phyloP scores from a whole-genome alignment of 176 grass and related monocot species.

The Lolium perenne region DNA sequence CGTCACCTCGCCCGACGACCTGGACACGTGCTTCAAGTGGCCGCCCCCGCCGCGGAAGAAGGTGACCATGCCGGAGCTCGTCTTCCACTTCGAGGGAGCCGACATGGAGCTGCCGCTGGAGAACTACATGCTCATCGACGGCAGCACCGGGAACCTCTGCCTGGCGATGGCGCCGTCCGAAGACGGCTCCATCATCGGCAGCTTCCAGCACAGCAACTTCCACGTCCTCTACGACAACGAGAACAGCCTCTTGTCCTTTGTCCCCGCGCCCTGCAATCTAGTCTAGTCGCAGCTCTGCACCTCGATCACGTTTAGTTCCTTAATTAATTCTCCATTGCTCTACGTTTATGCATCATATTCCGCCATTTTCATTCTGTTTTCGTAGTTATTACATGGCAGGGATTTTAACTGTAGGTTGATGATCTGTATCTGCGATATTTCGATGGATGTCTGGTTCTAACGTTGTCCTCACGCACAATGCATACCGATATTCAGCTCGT shows the following conservation, averaged over 20 bases:
- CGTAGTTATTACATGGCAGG: not conserved
- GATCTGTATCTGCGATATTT: slow-evolving; percentile 2
- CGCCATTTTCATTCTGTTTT: not conserved
- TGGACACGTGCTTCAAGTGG: slow-evolving; percentile 63
- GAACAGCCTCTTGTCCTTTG: slow-evolving; percentile 60
- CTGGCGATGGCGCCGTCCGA: slow-evolving; percentile 49
- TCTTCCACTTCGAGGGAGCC: slow-evolving; percentile 57
- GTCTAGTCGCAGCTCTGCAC: slow-evolving; percentile 2
- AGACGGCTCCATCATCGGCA: slow-evolving; percentile 58
- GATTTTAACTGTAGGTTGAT: not conserved
- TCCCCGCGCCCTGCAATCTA: slow-evolving; percentile 49
- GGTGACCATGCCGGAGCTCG: slow-evolving; percentile 43
- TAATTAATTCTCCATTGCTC: not conserved
- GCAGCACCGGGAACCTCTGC: slow-evolving; percentile 43
- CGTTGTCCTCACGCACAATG: not conserved
- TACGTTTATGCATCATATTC: slow-evolving; percentile 5
- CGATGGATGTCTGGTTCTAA: not conserved
- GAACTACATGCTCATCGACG: slow-evolving; percentile 53
- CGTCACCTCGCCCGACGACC: slow-evolving; percentile 18
- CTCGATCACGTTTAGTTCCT: not conserved
- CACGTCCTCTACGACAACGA: slow-evolving; percentile 63
- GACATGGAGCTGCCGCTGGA: slow-evolving; percentile 50
- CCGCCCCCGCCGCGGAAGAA: slow-evolving; percentile 36
- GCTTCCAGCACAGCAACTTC: slow-evolving; percentile 61
- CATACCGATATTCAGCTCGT: not conserved